Base-by-base conservation (phyloP, 108 stramenopile genomes). In the Conticribra guillardii region DNA sequence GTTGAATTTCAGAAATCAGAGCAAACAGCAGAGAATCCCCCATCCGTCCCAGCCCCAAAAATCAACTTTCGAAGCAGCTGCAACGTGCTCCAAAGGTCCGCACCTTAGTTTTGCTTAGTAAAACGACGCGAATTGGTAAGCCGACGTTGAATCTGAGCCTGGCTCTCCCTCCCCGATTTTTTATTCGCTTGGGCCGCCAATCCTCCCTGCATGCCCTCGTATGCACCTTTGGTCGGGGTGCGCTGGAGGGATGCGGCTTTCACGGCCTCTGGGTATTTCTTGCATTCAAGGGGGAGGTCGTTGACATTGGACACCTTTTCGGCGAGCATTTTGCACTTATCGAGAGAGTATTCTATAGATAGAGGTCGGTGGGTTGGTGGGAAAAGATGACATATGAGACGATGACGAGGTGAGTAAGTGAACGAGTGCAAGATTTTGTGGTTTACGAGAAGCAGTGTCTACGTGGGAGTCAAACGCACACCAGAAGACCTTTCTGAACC, bases 301-400 rank as follows among this genome's bases (percentile, higher is more conserved):
- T 49, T 48, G 28, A 64, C 64, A 14, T 48, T 64, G 47, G 67
- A 64, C 1, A 32, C 76, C 68, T 69, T 70, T 41, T 69, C 76
- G 56, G 76, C 76, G 48, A 77, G 64, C 61, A 77, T 69, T 65
- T 70, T 77, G 76, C 76, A 77, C 47, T 70, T 69, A 0, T 69
- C 76, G 53, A 77, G 60, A 16, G 76, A 69, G 76, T 60, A 77
- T 65, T 77, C 76, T 77, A 14, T 58, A 7, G 16, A 3, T 27
- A 7, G 19, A 22, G 3, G 59, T 5, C 16, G 34, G 32, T 15
- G 27, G 2, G 30, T 15, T 26, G 14, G 59, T 60, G 59, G 3
- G 45, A 45, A 8, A 47, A 15, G 47, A 9, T 16, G 18, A 26
- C 8, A 54, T 54, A 26, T 27, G 7, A 54, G 22, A 27, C 1